These are phyloP conservation scores for Hanseniaspora opuntiae DNA, from an alignment of 805 yeast genomes.

Conservation along the genomic window DNA sequence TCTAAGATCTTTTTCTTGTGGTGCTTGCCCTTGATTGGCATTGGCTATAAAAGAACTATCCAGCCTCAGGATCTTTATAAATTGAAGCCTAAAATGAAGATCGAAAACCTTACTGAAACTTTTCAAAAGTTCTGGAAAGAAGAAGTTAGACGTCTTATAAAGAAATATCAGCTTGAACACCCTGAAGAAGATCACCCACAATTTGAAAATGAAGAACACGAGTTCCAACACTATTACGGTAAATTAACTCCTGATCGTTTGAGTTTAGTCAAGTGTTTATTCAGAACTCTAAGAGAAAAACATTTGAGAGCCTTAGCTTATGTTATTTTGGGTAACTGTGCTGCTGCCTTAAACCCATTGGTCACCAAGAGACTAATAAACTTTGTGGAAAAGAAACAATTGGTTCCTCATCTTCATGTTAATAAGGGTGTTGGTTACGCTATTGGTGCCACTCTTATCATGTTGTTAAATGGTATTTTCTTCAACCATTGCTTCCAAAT, in stretches of 20 bases:
- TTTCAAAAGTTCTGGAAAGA: conserved; percentile 21
- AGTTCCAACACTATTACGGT: conserved; percentile 4
- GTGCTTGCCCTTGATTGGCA: conserved; percentile 36
- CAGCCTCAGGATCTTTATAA: conserved; percentile 34
- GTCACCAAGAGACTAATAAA: conserved; percentile 40
- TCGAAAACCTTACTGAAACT: conserved; percentile 16
- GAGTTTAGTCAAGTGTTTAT: conserved; percentile 31
- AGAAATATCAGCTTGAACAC: conserved; percentile 19
- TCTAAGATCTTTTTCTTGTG: conserved; percentile 31
- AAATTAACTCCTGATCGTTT: conserved; percentile 6
- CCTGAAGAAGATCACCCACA: conserved; percentile 13
- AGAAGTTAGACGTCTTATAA: conserved; percentile 25
- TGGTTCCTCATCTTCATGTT: conserved; percentile 27
- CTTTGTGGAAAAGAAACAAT: conserved; percentile 36
- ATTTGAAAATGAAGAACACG: not conserved
- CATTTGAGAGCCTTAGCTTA: conserved; percentile 32
- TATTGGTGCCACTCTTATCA: conserved; percentile 37
- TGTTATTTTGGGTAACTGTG: conserved; percentile 31
- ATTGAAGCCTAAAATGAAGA: conserved; percentile 22
- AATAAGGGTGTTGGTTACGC: conserved; percentile 49
- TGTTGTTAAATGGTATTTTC: conserved; percentile 29
- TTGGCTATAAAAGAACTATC: conserved; percentile 44
- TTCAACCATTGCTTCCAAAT: conserved; percentile 42
- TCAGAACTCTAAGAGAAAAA: conserved; percentile 37
- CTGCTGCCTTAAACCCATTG: conserved; percentile 40